Conservation (phyloP, 2,329 filamentous ascomycete genomes). For the Curvularia sp. region DNA sequence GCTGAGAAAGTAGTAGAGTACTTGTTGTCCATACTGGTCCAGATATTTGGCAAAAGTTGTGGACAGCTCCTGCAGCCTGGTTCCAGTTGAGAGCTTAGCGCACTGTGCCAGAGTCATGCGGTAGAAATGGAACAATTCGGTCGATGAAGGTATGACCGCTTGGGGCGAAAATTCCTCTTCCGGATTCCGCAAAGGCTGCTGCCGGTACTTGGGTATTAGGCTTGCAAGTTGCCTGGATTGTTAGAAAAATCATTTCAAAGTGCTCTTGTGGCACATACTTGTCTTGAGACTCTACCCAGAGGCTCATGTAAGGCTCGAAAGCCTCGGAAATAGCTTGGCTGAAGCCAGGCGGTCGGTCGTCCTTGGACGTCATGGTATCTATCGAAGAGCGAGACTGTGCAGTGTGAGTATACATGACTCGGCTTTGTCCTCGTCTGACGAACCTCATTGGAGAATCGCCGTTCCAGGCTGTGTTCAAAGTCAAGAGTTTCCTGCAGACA, state of each 20-base stretch:
- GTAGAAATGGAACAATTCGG: conserved; percentile 97
- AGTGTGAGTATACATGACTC: conserved; percentile 24
- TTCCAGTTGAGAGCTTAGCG: conserved; percentile 92
- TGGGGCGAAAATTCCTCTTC: conserved; percentile 94
- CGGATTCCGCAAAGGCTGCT: conserved; percentile 76
- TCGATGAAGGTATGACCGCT: conserved; percentile 89
- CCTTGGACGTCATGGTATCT: conserved; percentile 83
- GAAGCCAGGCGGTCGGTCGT: conserved; percentile 79
- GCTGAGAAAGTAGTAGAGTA: conserved; percentile 76
- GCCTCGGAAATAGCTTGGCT: conserved; percentile 93
- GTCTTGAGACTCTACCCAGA: conserved; percentile 98
- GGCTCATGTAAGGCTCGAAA: conserved; percentile 93
- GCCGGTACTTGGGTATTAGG: conserved; percentile 87
- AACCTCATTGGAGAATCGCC: conserved; percentile 73
- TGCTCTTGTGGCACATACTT: conserved; percentile 55
- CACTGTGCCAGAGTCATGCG: conserved; percentile 92
- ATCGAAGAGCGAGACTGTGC: conserved; percentile 77
- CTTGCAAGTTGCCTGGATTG: conserved; percentile 69
- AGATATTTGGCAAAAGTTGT: conserved; percentile 89
- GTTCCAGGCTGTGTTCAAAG: conserved; percentile 91
- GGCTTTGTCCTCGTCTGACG: not conserved
- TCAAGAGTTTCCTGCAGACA: conserved; percentile 96
- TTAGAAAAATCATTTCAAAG: conserved; percentile 17
- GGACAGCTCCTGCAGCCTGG: conserved; percentile 82
- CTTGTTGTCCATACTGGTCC: conserved; percentile 93